Conservation (phyloP, 257 asterid genomes). For the Solanum chaucha region DNA sequence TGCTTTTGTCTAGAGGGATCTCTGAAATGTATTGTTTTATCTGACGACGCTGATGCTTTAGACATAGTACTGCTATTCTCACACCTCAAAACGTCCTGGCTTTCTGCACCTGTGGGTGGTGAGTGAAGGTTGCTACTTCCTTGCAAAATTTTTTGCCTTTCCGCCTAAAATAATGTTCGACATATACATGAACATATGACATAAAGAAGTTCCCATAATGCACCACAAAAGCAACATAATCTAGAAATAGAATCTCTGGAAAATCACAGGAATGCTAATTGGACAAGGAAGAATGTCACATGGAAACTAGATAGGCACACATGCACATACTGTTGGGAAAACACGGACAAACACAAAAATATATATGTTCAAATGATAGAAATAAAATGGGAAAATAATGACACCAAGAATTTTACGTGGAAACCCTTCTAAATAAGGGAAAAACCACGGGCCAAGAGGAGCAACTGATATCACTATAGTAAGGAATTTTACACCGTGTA, state of each 20-base stretch:
- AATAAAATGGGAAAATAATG: too few relatives aligned
- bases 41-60: slow-evolving; percentile 18
- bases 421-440: too few relatives aligned
- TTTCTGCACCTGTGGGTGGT: slow-evolving; percentile 23
- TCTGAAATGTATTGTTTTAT: slow-evolving; percentile 18
- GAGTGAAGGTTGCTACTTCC: slow-evolving; percentile 31
- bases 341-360: too few relatives aligned
- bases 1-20: slow-evolving; percentile 19
- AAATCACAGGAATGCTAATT: neutral
- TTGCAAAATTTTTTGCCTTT: slow-evolving; percentile 69
- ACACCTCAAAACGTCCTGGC: slow-evolving; percentile 18
- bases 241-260: neutral
- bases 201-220: neutral
- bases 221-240: neutral
- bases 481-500: too few relatives aligned
- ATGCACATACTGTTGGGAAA: neutral
- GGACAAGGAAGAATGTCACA: neutral
- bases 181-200: neutral
- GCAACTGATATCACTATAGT: too few relatives aligned
- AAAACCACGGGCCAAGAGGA: too few relatives aligned
- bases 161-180: slow-evolving; percentile 42
- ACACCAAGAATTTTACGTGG: too few relatives aligned
- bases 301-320: neutral
- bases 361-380: too few relatives aligned
- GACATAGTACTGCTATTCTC: slow-evolving; percentile 21